Percentiles rank a stretch among this genome's conserved stretches.
These are phyloP conservation scores for Xylaria sp. DNA, from an alignment of 2,329 filamentous ascomycete genomes.

Conservation along the genomic window DNA sequence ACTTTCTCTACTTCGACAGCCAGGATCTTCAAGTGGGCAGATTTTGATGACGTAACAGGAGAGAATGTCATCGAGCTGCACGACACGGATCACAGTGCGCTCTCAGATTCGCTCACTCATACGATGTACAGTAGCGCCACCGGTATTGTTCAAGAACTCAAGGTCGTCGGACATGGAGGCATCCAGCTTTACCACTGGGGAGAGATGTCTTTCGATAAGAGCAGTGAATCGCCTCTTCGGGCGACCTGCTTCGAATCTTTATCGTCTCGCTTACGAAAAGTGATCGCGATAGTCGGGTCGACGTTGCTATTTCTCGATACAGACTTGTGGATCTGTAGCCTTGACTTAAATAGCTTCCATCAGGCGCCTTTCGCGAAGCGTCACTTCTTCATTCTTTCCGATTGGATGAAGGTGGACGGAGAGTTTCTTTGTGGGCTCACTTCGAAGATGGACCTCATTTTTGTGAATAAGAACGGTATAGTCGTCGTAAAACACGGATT, in stretches of 20 bases:
- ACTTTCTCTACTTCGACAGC: slow-evolving; percentile 22
- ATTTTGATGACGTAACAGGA: slow-evolving; percentile 28
- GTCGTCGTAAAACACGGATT: slow-evolving; percentile 32
- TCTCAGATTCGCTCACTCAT: slow-evolving; percentile 21
- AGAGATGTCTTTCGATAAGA: background rate
- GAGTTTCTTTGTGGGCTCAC: slow-evolving; percentile 34
- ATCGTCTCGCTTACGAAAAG: slow-evolving; percentile 26
- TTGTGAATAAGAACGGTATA: slow-evolving; percentile 33
- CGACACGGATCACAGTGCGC: slow-evolving; percentile 6
- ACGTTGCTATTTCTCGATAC: slow-evolving; percentile 35
- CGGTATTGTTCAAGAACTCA: slow-evolving; percentile 27
- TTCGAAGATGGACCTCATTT: slow-evolving; percentile 34
- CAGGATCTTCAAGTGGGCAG: slow-evolving; percentile 32
- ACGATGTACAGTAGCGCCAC: slow-evolving; percentile 15
- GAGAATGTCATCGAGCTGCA: slow-evolving; percentile 21
- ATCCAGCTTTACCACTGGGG: slow-evolving; percentile 32
- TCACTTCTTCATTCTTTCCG: slow-evolving; percentile 38
- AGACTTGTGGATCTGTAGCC: slow-evolving; percentile 38
- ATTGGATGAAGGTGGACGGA: slow-evolving; percentile 37
- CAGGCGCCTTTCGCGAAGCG: slow-evolving; percentile 35
- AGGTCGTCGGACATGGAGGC: slow-evolving; percentile 20
- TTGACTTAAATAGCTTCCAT: slow-evolving; percentile 35
- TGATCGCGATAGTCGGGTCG: slow-evolving; percentile 33
- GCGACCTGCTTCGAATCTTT: slow-evolving; percentile 24
- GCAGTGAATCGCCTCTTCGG: slow-evolving; percentile 16